Percentiles rank a stretch among this genome's conserved stretches.
These are phyloP conservation scores for Chrysanthemum lavandulifolium DNA, from an alignment of 129 eudicot species.

Conservation along the genomic window DNA sequence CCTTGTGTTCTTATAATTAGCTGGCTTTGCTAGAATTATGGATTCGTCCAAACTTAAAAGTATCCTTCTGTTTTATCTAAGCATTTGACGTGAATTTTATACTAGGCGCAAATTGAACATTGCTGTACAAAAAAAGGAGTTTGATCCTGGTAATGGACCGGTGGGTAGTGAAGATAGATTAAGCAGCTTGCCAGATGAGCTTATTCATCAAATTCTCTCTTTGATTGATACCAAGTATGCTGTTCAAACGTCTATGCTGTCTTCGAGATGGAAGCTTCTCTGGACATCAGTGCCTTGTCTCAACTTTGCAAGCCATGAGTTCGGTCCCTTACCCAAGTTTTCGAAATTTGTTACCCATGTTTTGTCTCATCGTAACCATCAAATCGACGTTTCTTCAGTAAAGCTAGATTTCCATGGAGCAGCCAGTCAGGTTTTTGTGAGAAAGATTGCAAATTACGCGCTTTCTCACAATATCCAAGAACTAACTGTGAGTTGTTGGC, in stretches of 20 bases:
- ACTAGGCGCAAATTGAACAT: background rate
- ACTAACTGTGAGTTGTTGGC: background rate
- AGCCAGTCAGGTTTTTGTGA: background rate
- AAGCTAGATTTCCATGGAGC: constrained; percentile 5
- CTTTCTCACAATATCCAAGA: constrained; percentile 26
- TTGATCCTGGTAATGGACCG: background rate
- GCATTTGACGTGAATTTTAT: background rate
- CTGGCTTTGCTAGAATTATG: background rate
- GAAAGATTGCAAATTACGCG: constrained; percentile 19
- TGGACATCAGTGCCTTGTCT: constrained; percentile 29
- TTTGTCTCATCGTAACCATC: constrained; percentile 10
- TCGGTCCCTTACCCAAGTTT: background rate
- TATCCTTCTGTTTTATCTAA: background rate
- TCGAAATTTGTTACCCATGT: constrained; percentile 19
- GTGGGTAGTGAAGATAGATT: constrained; percentile 19
- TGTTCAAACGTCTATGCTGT: constrained; percentile 21
- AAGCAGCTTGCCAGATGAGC: constrained; percentile 30
- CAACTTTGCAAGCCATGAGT: background rate
- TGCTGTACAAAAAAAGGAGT: constrained; percentile 1
- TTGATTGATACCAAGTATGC: constrained; percentile 12
- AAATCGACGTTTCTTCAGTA: constrained; percentile 10
- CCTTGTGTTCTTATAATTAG: background rate
- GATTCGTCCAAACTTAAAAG: background rate
- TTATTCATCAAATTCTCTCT: constrained; percentile 29
- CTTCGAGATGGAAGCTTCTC: constrained; percentile 25